These are phyloP conservation scores for Candida awuae DNA, from an alignment of 805 yeast genomes.

Conservation along the genomic window DNA sequence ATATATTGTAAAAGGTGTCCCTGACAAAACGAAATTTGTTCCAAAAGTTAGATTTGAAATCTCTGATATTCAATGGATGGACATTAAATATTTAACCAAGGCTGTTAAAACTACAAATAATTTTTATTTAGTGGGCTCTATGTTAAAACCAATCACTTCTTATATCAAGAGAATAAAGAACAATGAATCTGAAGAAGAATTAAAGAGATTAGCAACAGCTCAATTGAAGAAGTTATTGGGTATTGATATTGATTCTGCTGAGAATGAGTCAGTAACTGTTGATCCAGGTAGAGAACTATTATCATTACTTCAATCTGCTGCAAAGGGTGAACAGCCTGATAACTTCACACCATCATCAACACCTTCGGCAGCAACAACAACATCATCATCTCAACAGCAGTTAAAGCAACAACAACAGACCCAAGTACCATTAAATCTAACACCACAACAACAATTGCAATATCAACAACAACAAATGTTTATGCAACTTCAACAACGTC, in stretches of 20 bases:
- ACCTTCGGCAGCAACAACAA: not conserved
- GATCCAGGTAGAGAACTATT: conserved; percentile 78
- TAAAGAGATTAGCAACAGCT: conserved; percentile 55
- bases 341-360: not conserved
- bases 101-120: conserved; percentile 26
- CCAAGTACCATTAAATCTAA: conserved; percentile 1
- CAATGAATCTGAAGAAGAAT: conserved; percentile 43
- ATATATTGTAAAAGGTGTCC: conserved; percentile 67
- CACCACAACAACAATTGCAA: conserved; percentile 6
- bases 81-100: conserved; percentile 38
- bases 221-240: conserved; percentile 61
- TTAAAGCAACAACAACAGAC: conserved; percentile 1
- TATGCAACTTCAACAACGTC: conserved; percentile 6
- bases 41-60: conserved; percentile 89
- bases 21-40: conserved; percentile 63
- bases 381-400: not conserved
- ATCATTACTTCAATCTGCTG: conserved; percentile 48
- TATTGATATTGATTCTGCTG: conserved; percentile 31
- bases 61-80: conserved; percentile 71
- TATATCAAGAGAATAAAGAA: conserved; percentile 52
- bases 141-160: conserved; percentile 42
- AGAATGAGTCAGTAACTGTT: conserved; percentile 23
- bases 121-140: conserved; percentile 40
- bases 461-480: conserved; percentile 6
- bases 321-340: conserved; percentile 23